Percentiles rank a stretch among this genome's conserved stretches.
Evolutionary conservation across 2,329 filamentous ascomycete species (phyloP).

Genomic region (Rhytidhysteron rufulum): DNA sequence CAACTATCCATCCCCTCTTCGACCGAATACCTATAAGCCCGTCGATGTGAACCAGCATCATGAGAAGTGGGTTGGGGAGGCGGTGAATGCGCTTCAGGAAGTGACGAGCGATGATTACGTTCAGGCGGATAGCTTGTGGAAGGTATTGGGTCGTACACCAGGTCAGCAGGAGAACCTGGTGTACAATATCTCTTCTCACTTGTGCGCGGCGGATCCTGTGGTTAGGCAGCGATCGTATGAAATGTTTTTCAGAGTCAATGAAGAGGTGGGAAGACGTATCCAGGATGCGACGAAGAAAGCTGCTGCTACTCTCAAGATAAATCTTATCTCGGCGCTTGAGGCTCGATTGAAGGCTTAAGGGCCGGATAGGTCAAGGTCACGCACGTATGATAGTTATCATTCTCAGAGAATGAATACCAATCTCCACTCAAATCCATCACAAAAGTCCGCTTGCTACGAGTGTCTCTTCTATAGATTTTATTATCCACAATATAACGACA

Average conservation of each 20-base stretch:
- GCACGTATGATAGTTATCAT: too few species aligned
- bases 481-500: too few species aligned
- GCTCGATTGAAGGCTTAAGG: too few species aligned
- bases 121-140: slow-evolving; percentile 3
- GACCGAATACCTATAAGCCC: not conserved
- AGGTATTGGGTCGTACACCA: slow-evolving; percentile 2
- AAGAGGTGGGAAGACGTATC: not conserved
- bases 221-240: slow-evolving; percentile 1
- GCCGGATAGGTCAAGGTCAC: too few species aligned
- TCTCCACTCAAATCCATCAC: too few species aligned
- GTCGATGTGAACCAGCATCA: not conserved
- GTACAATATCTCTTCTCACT: slow-evolving; percentile 1
- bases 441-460: too few species aligned
- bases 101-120: slow-evolving; percentile 5
- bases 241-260: slow-evolving; percentile 1
- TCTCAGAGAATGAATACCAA: too few species aligned
- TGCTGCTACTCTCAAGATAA: too few species aligned
- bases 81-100: not conserved
- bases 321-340: too few species aligned
- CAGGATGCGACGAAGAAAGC: too few species aligned
- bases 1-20: not conserved
- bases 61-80: slow-evolving; percentile 3
- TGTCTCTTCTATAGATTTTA: too few species aligned
- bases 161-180: slow-evolving; percentile 4
- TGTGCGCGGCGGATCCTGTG: not conserved